Evolutionary conservation across 2,329 filamentous ascomycete genomes (phyloP).

Genomic region (Pseudogymnoascus sp.): DNA sequence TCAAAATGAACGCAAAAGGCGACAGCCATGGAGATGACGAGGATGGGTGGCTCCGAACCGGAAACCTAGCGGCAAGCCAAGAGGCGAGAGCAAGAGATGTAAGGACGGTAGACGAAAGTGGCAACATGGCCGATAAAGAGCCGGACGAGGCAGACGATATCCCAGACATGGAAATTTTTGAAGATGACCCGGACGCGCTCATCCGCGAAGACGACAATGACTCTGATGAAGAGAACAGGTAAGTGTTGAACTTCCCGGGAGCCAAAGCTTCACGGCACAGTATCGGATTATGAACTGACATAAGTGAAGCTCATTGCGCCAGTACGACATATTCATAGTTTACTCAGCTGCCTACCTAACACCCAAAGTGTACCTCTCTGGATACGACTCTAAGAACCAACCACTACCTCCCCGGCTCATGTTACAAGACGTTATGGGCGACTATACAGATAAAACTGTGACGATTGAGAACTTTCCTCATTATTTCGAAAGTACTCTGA

Average conservation of each 20-base stretch:
- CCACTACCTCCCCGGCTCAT: constrained; percentile 75
- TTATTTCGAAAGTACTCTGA: constrained; percentile 80
- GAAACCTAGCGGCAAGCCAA: constrained; percentile 58
- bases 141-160: constrained; percentile 73
- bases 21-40: too few species aligned
- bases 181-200: too few species aligned
- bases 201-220: too few species aligned
- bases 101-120: constrained; percentile 79
- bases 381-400: constrained; percentile 71
- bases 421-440: constrained; percentile 95
- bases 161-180: constrained; percentile 97
- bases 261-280: too few species aligned
- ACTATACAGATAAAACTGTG: constrained; percentile 98
- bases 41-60: constrained; percentile 87
- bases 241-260: too few species aligned
- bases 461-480: constrained; percentile 94
- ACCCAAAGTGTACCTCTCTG: constrained; percentile 87
- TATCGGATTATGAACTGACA: too few species aligned
- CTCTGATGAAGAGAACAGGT: too few species aligned
- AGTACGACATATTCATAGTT: too few species aligned
- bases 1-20: too few species aligned
- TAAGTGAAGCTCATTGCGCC: too few species aligned
- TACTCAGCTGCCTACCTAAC: constrained; percentile 95
- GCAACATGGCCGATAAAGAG: constrained; percentile 64
- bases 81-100: constrained; percentile 73